A percentile compares a stretch with the other conserved stretches of the same genome.
Conservation (phyloP, 208 protist species). For the Trypanosoma boissoni region DNA sequence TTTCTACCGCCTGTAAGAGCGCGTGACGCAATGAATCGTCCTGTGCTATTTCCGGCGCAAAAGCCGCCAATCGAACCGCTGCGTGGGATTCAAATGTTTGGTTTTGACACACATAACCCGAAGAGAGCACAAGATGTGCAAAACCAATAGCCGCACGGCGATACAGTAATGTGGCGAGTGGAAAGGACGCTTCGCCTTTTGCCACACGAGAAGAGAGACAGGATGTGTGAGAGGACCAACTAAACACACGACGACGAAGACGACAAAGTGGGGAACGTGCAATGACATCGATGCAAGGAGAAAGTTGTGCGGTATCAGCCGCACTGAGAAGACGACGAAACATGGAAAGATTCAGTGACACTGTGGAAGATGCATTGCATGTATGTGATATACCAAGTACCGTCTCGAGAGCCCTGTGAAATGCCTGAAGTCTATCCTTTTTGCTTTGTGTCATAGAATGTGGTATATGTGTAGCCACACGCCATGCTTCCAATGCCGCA, state of each 20-base stretch:
- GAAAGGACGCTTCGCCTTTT: neutral
- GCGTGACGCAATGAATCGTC: no score
- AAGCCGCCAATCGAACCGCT: slow-evolving; percentile 14
- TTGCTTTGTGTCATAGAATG: no score
- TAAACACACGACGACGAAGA: no score
- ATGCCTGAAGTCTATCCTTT: no score
- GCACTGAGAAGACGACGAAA: slow-evolving; percentile 26
- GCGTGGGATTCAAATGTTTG: slow-evolving; percentile 10
- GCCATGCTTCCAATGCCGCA: no score
- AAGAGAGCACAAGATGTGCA: slow-evolving; percentile 25
- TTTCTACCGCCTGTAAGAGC: no score
- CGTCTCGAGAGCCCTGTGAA: no score
- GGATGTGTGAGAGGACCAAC: no score
- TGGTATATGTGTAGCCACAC: no score
- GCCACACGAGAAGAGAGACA: no score
- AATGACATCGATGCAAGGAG: slow-evolving; percentile 21
- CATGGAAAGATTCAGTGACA: slow-evolving; percentile 16
- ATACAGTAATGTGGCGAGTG: slow-evolving; percentile 24
- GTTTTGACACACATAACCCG: neutral
- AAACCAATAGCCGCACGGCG: slow-evolving; percentile 18
- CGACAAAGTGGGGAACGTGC: slow-evolving; percentile 6
- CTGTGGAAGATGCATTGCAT: slow-evolving; percentile 5
- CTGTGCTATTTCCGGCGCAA: slow-evolving; percentile 18
- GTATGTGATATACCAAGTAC: no score
- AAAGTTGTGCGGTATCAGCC: slow-evolving; percentile 19